These are phyloP conservation scores for Wickerhamiella vanderwaltii DNA, from an alignment of 805 yeast genomes.

Conservation along the genomic window DNA sequence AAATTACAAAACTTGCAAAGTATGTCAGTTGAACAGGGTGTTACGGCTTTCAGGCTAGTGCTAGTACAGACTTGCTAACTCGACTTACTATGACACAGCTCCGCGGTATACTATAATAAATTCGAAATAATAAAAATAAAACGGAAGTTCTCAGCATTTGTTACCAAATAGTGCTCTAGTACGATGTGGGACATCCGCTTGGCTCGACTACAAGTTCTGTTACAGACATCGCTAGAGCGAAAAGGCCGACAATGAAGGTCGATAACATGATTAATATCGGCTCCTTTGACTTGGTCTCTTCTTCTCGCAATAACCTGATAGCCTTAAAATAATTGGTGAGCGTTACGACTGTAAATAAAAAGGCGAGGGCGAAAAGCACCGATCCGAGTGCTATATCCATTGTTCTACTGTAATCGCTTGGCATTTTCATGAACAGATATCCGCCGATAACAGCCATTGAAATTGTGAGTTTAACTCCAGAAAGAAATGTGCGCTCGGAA, in stretches of 20 bases:
- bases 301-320: neutral
- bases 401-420: neutral
- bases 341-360: neutral
- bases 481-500: constrained; percentile 2
- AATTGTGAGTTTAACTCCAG: constrained; percentile 3
- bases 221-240: neutral
- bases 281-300: neutral
- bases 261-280: neutral
- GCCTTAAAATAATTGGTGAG: neutral
- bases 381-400: neutral
- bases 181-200: no score
- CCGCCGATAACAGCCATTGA: constrained; percentile 7
- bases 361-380: neutral
- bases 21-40: no score
- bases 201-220: neutral
- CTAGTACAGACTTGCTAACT: no score
- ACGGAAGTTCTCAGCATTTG: no score
- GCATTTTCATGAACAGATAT: neutral
- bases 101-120: no score
- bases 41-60: no score
- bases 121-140: no score
- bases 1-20: no score
- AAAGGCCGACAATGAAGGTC: neutral
- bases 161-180: no score
- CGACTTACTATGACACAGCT: no score